Evolutionary conservation across 148 eudicot genomes (phyloP).

Genomic region (Cornus kousa): DNA sequence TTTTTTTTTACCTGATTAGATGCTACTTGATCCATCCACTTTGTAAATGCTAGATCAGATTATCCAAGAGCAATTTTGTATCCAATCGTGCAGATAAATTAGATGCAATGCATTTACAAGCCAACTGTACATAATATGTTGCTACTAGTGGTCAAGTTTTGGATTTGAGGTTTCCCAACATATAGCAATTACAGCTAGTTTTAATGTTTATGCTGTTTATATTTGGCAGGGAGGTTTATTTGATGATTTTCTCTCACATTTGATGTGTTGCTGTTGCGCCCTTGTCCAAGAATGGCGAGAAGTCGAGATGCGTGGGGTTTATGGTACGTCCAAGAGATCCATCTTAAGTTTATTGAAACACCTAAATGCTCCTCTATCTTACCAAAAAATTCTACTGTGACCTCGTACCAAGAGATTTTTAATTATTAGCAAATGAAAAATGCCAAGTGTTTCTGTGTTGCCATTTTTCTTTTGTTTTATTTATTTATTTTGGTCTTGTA

Average conservation of each 20-base stretch:
- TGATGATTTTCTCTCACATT: conserved; percentile 91
- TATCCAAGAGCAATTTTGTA: not conserved
- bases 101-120: not conserved
- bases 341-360: not conserved
- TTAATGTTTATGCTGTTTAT: not conserved
- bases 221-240: conserved; percentile 71
- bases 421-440: no score
- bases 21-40: not conserved
- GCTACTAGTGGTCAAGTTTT: not conserved
- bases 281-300: conserved; percentile 99
- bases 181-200: not conserved
- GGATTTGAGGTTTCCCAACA: not conserved
- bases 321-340: conserved; percentile 44
- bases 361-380: not conserved
- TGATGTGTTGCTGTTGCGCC: conserved; percentile 98
- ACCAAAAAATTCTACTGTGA: not conserved
- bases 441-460: not conserved
- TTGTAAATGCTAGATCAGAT: not conserved
- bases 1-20: not conserved
- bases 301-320: conserved; percentile 71
- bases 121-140: not conserved
- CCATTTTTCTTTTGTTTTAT: not conserved
- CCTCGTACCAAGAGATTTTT: not conserved
- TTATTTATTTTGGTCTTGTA: not conserved
- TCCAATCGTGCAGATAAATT: not conserved